phyloP scores from a whole-genome alignment of 805 yeast species.

The Hagleromyces aurorensis region DNA sequence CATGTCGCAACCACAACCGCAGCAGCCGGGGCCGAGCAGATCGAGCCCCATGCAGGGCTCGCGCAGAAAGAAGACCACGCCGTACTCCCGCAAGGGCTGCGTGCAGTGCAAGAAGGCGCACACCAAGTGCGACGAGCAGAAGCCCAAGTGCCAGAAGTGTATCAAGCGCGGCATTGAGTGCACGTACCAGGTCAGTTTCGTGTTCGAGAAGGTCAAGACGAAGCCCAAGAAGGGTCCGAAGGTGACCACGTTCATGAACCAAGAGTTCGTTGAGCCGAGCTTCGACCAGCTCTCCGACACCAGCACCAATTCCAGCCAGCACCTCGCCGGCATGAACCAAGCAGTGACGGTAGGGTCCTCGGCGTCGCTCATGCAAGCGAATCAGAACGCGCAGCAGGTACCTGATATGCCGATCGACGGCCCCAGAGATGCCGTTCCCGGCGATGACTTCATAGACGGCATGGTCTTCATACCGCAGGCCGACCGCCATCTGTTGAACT shows the following conservation, averaged over 20 bases:
- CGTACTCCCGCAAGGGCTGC: slow-evolving; percentile 11
- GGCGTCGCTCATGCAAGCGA: too few species aligned
- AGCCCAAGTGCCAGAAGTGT: slow-evolving; percentile 9
- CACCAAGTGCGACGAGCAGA: slow-evolving; percentile 10
- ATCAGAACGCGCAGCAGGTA: too few species aligned
- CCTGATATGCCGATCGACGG: not conserved
- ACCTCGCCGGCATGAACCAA: not conserved
- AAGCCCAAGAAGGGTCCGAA: slow-evolving; percentile 1
- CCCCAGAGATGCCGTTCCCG: not conserved
- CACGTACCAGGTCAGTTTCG: slow-evolving; percentile 6
- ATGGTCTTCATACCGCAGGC: slow-evolving; percentile 3
- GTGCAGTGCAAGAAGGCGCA: slow-evolving; percentile 10
- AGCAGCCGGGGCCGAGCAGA: too few species aligned
- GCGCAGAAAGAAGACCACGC: slow-evolving; percentile 1
- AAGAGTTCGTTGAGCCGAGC: not conserved
- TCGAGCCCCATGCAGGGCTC: too few species aligned
- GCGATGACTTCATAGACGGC: slow-evolving; percentile 1
- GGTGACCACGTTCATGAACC: not conserved
- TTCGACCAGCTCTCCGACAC: not conserved
- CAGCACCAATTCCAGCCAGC: not conserved
- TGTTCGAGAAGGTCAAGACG: too few species aligned
- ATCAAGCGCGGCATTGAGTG: slow-evolving; percentile 3
- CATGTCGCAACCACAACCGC: too few species aligned
- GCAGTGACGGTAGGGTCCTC: too few species aligned
- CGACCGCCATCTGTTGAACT: slow-evolving; percentile 1